Evolutionary conservation across 768 basidiomycete species (phyloP).

Genomic region (Boletus rex-veris): DNA sequence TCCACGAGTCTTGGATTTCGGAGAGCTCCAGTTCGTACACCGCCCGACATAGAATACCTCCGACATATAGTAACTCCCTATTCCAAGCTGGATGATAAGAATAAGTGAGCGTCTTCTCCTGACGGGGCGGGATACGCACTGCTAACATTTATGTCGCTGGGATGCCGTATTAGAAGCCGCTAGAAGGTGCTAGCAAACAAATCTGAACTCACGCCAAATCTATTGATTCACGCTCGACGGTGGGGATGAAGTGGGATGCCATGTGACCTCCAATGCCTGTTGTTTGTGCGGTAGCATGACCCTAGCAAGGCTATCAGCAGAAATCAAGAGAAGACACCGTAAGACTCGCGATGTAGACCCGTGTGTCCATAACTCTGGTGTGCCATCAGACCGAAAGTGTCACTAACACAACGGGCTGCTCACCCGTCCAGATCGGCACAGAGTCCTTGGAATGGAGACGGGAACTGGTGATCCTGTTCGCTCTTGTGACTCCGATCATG

Average conservation of each 20-base stretch:
- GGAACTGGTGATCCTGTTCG: background rate
- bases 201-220: background rate
- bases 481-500: background rate
- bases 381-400: background rate
- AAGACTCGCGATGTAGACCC: background rate
- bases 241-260: constrained; percentile 1
- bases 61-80: constrained; percentile 77
- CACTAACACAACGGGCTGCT: background rate
- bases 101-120: background rate
- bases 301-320: background rate
- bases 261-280: constrained; percentile 2
- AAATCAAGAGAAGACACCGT: no score
- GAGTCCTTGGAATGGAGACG: background rate
- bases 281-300: constrained; percentile 4
- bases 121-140: background rate
- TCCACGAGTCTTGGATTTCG: constrained; percentile 38
- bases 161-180: background rate
- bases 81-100: constrained; percentile 66
- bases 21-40: constrained; percentile 82
- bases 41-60: constrained; percentile 74
- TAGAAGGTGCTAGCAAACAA: background rate
- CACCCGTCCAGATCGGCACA: background rate
- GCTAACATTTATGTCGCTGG: background rate
- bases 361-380: background rate
- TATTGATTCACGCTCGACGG: constrained; percentile 1